A percentile compares a stretch with the other conserved stretches of the same genome.
Evolutionary conservation across 116 monocot species (phyloP).

Genomic region (Dioscorea cayenensis): DNA sequence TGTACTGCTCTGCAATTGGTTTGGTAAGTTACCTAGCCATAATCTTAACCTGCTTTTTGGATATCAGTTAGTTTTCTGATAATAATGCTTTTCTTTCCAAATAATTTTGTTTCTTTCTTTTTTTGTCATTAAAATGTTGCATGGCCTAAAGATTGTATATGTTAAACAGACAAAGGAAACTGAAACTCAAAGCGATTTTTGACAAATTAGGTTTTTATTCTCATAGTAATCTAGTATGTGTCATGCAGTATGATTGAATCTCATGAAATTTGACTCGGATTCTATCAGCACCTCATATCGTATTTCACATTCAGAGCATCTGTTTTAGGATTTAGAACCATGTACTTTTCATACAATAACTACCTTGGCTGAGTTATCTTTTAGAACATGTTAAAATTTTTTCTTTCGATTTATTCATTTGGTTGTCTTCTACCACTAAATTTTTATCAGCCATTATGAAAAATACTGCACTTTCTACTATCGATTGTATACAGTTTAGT

Average conservation of each 20-base stretch:
- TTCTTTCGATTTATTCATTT: no score
- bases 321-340: background rate
- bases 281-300: background rate
- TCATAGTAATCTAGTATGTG: background rate
- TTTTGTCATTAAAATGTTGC: background rate
- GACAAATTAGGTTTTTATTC: background rate
- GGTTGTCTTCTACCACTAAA: no score
- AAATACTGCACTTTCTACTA: no score
- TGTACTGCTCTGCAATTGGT: slow-evolving; percentile 95
- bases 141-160: background rate
- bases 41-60: background rate
- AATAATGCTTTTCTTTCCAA: background rate
- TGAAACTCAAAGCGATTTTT: background rate
- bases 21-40: slow-evolving; percentile 45
- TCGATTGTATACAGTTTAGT: no score
- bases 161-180: no score
- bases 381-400: no score
- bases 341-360: no score
- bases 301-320: background rate
- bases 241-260: background rate
- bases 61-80: background rate
- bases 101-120: background rate
- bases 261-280: background rate
- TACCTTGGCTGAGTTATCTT: no score
- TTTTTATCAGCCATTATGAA: no score